Evolutionary conservation across 257 asterid genomes (phyloP).

Genomic region (Perilla frutescens): DNA sequence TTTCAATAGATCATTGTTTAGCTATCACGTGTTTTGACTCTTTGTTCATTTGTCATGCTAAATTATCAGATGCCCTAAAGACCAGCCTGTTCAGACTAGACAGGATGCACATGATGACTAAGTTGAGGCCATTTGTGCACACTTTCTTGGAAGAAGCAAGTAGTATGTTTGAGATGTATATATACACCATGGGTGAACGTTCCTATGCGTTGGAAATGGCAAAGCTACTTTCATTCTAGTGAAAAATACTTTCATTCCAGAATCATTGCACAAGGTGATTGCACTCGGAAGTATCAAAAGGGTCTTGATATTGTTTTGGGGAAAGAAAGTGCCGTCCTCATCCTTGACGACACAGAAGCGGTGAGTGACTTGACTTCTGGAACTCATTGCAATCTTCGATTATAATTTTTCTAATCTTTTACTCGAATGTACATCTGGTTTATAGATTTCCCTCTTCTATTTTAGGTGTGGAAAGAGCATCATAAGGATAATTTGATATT

Average conservation of each 20-base stretch:
- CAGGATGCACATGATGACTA: conserved; percentile 88
- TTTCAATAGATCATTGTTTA: not conserved
- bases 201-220: conserved; percentile 93
- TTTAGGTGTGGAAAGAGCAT: conserved; percentile 76
- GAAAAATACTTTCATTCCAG: conserved; percentile 72
- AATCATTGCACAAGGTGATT: conserved; percentile 88
- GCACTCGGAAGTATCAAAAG: conserved; percentile 78
- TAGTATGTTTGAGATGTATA: conserved; percentile 81
- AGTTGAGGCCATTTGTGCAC: conserved; percentile 88
- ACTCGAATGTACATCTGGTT: too few species aligned
- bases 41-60: too few species aligned
- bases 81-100: conserved; percentile 69
- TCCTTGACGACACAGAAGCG: conserved; percentile 94
- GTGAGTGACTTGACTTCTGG: conserved; percentile 47
- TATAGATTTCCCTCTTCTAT: conserved; percentile 5
- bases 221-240: conserved; percentile 77
- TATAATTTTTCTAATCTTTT: too few species aligned
- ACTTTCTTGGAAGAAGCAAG: conserved; percentile 79
- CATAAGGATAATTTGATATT: conserved; percentile 73
- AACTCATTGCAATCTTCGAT: not conserved
- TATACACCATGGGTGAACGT: conserved; percentile 97
- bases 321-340: conserved; percentile 84
- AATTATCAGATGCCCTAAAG: conserved; percentile 60
- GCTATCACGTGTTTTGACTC: too few species aligned
- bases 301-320: conserved; percentile 96